A percentile compares a stretch with the other conserved stretches of the same genome.
Evolutionary conservation across 2,329 filamentous ascomycete species (phyloP).

Genomic region (Diaporthe sp.): DNA sequence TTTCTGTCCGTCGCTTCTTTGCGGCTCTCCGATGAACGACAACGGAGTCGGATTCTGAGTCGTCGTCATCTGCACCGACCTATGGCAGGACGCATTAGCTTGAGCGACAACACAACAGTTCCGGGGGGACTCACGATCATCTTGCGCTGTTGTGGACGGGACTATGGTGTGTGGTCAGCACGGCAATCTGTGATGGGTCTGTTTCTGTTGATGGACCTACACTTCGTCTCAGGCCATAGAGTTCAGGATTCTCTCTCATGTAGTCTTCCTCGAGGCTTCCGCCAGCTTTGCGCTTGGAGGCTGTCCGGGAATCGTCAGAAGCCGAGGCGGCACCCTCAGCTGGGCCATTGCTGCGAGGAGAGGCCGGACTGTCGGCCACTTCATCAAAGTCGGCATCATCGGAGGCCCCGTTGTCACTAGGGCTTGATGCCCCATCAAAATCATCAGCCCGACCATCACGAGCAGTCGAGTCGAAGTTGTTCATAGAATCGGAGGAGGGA

Average conservation of each 20-base stretch:
- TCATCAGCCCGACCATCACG: constrained; percentile 52
- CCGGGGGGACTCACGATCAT: constrained; percentile 63
- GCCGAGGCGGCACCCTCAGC: constrained; percentile 70
- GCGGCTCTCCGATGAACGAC: constrained; percentile 69
- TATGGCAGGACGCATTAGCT: constrained; percentile 48
- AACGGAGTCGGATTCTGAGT: constrained; percentile 80
- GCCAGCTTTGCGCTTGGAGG: constrained; percentile 79
- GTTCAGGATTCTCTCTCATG: constrained; percentile 91
- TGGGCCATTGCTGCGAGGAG: constrained; percentile 60
- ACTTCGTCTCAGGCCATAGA: constrained; percentile 94
- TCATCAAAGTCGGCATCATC: constrained; percentile 81
- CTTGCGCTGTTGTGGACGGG: constrained; percentile 69
- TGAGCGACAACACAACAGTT: constrained; percentile 5
- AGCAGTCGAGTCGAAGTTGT: constrained; percentile 53
- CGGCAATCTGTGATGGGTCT: neutral
- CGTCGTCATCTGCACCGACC: constrained; percentile 72
- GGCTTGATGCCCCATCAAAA: constrained; percentile 61
- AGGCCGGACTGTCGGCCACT: constrained; percentile 72
- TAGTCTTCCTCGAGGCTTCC: constrained; percentile 80
- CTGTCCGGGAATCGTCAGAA: constrained; percentile 78
- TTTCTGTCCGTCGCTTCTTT: constrained; percentile 78
- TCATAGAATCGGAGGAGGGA: constrained; percentile 39
- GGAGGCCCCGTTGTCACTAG: constrained; percentile 68
- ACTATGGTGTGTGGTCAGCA: constrained; percentile 53
- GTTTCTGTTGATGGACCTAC: constrained; percentile 60